These are phyloP conservation scores for Helenozyma rhizophorensis DNA, from an alignment of 805 yeast species.

Conservation along the genomic window DNA sequence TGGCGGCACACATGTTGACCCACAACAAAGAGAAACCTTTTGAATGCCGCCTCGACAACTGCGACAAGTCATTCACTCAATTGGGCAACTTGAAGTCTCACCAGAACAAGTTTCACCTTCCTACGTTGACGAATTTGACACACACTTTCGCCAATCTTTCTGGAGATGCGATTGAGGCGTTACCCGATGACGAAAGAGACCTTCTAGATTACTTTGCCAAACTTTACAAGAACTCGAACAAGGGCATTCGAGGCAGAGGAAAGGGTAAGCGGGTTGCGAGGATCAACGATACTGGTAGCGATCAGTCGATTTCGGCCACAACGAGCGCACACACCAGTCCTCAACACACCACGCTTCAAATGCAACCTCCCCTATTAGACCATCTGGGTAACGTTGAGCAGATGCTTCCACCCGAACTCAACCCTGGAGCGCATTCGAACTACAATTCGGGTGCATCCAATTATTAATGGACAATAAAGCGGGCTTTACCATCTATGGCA, in stretches of 20 bases:
- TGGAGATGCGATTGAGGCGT: slow-evolving; percentile 42
- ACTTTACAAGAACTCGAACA: slow-evolving; percentile 81
- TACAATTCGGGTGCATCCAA: no score
- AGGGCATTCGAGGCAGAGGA: slow-evolving; percentile 92
- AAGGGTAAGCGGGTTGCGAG: slow-evolving; percentile 27
- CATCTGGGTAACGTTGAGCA: no score
- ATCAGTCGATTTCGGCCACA: slow-evolving; percentile 2
- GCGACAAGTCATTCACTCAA: slow-evolving; percentile 85
- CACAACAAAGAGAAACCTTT: slow-evolving; percentile 78
- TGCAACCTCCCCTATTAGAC: not conserved
- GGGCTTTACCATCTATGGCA: no score
- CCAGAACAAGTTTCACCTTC: slow-evolving; percentile 82
- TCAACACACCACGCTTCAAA: slow-evolving; percentile 3
- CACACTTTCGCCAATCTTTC: slow-evolving; percentile 57
- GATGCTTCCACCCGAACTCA: no score
- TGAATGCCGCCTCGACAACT: slow-evolving; percentile 73
- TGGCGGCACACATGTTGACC: slow-evolving; percentile 81
- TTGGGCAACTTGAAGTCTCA: slow-evolving; percentile 91
- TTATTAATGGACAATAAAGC: no score
- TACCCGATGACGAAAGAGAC: slow-evolving; percentile 62
- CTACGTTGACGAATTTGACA: slow-evolving; percentile 65
- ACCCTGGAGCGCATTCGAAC: no score
- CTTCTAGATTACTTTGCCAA: slow-evolving; percentile 73
- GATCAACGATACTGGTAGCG: slow-evolving; percentile 2
- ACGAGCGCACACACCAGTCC: slow-evolving; percentile 9